Base-by-base conservation (phyloP, 257 asterid genomes). In the Verbena officinalis region DNA sequence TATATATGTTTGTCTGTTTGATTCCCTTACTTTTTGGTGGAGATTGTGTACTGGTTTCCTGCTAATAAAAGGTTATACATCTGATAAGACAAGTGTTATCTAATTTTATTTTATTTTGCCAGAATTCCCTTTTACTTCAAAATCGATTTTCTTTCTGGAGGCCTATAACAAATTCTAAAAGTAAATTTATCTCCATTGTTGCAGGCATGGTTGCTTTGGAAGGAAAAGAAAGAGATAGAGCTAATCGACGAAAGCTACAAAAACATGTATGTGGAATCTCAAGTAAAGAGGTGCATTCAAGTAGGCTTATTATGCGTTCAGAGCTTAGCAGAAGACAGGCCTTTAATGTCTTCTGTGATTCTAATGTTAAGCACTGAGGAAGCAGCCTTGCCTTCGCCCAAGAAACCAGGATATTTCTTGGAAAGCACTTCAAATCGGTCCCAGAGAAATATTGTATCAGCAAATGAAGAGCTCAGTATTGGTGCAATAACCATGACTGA, bases 241-340 rank as follows among this genome's bases (percentile, higher is more conserved):
- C 23, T 68, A 56, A 68, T 58, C 45, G 73, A 68, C 11, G 34
- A 31, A 30, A 34, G 67, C 15, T 59, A n/a, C 39, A 12, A 23
- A 0, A 16, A 5, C 36, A 43, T 54, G 2, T 59, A 2, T 15
- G 67, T 20, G 22, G 67, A 58, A 48, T 48, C 45, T 3, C 61
- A 68, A 49, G 67, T 58, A 7, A 48, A 15, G 73, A 68, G 66
- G 40, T 68, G 73, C 21, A 48, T 68, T 46, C 67, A 68, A 34
- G 53, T 68, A 1, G 53, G 73, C 4, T 48, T 68, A 48, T 48
- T 68, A 22, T 68, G 73, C 15, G 33, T 57, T 36, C 73, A 68
- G 42, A 68, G 36, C 1, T 7, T 0, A 9, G 66, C 59, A 49
- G 53, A 58, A n/a, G 59, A 57, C 9, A 57, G 73, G 7, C 73